Evolutionary conservation across 2,329 filamentous ascomycete genomes (phyloP).

Genomic region (Aspergillus quadrilineatus): DNA sequence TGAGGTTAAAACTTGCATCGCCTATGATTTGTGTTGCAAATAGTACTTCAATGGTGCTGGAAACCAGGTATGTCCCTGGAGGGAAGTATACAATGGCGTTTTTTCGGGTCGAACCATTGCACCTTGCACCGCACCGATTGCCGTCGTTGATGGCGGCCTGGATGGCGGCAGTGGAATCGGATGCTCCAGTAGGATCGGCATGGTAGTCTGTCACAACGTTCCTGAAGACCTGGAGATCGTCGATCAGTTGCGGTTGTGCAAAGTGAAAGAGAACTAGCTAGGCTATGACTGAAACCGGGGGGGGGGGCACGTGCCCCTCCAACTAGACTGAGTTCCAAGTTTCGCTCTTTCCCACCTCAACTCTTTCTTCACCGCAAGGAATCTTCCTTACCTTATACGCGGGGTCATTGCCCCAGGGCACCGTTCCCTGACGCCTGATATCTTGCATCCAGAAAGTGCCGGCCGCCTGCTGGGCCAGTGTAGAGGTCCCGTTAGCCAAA

Average conservation of each 20-base stretch:
- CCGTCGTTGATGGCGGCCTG: slow-evolving; percentile 35
- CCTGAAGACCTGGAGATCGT: slow-evolving; percentile 9
- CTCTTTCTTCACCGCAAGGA: neutral
- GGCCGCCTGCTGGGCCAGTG: neutral
- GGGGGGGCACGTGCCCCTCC: neutral
- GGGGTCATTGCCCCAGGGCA: slow-evolving; percentile 12
- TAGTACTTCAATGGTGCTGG: slow-evolving; percentile 17
- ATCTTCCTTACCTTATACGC: slow-evolving; percentile 7
- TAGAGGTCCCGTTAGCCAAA: neutral
- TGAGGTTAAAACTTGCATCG: neutral
- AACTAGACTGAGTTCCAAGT: neutral
- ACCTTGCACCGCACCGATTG: slow-evolving; percentile 18
- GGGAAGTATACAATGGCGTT: slow-evolving; percentile 48
- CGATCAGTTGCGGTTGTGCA: neutral
- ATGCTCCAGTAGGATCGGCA: slow-evolving; percentile 13
- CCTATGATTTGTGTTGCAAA: slow-evolving; percentile 23
- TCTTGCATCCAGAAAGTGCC: slow-evolving; percentile 16
- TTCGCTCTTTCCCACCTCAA: neutral
- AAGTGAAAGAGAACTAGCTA: neutral
- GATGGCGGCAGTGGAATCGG: slow-evolving; percentile 38
- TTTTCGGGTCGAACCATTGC: slow-evolving; percentile 21
- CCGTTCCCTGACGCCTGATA: slow-evolving; percentile 12
- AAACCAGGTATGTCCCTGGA: slow-evolving; percentile 21
- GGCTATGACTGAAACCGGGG: neutral
- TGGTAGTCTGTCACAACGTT: slow-evolving; percentile 14